A percentile compares a stretch with the other conserved stretches of the same genome.
Evolutionary conservation across 495 filamentous ascomycete genomes (phyloP).

Genomic region (Peziza echinospora): DNA sequence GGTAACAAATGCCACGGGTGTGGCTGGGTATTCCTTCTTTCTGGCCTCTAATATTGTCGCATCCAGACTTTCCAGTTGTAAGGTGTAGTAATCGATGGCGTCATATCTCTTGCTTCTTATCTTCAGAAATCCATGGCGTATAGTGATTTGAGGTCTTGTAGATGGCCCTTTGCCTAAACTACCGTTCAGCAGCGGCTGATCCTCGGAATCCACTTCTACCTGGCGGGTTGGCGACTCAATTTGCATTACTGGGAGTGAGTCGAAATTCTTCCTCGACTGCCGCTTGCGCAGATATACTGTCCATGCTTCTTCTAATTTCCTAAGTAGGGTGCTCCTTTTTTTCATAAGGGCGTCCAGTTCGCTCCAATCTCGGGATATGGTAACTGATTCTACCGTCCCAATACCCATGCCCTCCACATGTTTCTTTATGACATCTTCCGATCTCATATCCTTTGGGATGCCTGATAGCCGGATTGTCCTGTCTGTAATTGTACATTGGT

Average conservation of each 20-base stretch:
- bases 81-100: constrained; percentile 82
- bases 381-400: constrained; percentile 82
- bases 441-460: constrained; percentile 57
- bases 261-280: constrained; percentile 24
- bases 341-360: constrained; percentile 57
- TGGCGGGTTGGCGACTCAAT: constrained; percentile 25
- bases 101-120: constrained; percentile 55
- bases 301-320: constrained; percentile 69
- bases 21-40: constrained; percentile 54
- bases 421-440: constrained; percentile 64
- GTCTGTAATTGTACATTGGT: constrained; percentile 81
- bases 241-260: constrained; percentile 30
- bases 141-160: constrained; percentile 41
- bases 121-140: constrained; percentile 55
- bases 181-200: constrained; percentile 23
- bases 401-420: constrained; percentile 74
- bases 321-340: constrained; percentile 38
- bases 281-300: constrained; percentile 35
- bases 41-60: constrained; percentile 50
- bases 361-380: constrained; percentile 70
- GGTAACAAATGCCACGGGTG: constrained; percentile 78
- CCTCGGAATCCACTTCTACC: constrained; percentile 23
- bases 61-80: constrained; percentile 61
- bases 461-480: constrained; percentile 81
- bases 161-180: constrained; percentile 3